These are phyloP conservation scores for Teunomyces atbi DNA, from an alignment of 805 yeast genomes.

Conservation along the genomic window DNA sequence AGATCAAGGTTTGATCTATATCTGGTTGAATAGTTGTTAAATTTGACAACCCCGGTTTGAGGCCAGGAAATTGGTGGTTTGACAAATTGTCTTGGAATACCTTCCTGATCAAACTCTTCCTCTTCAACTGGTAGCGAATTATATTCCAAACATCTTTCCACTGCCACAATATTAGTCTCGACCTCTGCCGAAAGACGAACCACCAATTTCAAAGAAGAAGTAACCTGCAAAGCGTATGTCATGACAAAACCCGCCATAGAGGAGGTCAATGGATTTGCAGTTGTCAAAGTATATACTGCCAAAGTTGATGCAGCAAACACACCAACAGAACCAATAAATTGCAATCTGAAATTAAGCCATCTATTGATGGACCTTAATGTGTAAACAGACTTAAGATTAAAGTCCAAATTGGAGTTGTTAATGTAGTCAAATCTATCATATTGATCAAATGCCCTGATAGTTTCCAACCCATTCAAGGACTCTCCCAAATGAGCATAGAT, in stretches of 20 bases:
- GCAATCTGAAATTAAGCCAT: constrained; percentile 27
- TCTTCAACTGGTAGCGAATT: constrained; percentile 45
- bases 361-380: constrained; percentile 21
- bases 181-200: constrained; percentile 64
- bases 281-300: constrained; percentile 39
- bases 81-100: constrained; percentile 80
- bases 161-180: constrained; percentile 64
- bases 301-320: constrained; percentile 33
- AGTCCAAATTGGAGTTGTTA: constrained; percentile 21
- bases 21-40: constrained; percentile 34
- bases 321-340: constrained; percentile 21
- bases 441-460: constrained; percentile 25
- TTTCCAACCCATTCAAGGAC: constrained; percentile 27
- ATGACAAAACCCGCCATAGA: constrained; percentile 65
- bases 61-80: constrained; percentile 73
- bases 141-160: constrained; percentile 67
- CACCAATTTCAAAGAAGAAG: constrained; percentile 51
- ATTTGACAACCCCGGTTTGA: constrained; percentile 59
- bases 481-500: constrained; percentile 29
- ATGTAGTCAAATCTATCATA: constrained; percentile 21
- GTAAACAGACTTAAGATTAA: constrained; percentile 17
- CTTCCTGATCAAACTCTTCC: constrained; percentile 18
- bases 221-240: constrained; percentile 61
- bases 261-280: constrained; percentile 46
- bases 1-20: constrained; percentile 21